phyloP scores from a whole-genome alignment of 1,139 yeast genomes.

The Blastobotrys persicus region DNA sequence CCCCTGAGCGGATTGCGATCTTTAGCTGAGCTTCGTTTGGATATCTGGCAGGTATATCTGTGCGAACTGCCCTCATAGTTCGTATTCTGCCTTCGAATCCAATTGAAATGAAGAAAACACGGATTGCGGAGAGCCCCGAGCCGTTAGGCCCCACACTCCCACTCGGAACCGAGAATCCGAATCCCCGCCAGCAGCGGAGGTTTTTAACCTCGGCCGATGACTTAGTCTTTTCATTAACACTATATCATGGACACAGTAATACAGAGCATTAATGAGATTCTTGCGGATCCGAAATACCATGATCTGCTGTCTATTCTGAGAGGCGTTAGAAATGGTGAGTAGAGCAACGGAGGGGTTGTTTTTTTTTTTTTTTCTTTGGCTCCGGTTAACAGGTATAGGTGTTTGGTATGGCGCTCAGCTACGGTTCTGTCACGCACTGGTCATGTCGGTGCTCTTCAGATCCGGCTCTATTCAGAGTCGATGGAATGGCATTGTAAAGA shows the following conservation, averaged over 20 bases:
- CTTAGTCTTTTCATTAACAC: neutral
- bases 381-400: conserved; percentile 36
- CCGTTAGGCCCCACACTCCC: neutral
- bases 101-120: too few relatives aligned
- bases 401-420: conserved; percentile 71
- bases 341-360: neutral
- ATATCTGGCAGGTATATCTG: too few relatives aligned
- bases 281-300: conserved; percentile 36
- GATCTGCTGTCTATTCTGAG: conserved; percentile 37
- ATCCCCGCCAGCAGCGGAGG: neutral
- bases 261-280: conserved; percentile 22
- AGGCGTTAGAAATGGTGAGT: conserved; percentile 40
- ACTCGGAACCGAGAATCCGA: neutral
- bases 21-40: too few relatives aligned
- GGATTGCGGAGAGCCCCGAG: neutral
- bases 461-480: conserved; percentile 45
- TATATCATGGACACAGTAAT: neutral
- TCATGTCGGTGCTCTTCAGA: conserved; percentile 57
- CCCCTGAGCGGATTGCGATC: too few relatives aligned
- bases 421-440: conserved; percentile 71
- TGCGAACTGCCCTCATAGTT: too few relatives aligned
- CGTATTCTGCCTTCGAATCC: too few relatives aligned
- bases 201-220: neutral
- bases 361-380: neutral
- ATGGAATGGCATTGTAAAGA: conserved; percentile 49